A percentile compares a stretch with the other conserved stretches of the same genome.
These are phyloP conservation scores for Calocybe gangraenosa DNA, from an alignment of 768 basidiomycete species.

Conservation along the genomic window DNA sequence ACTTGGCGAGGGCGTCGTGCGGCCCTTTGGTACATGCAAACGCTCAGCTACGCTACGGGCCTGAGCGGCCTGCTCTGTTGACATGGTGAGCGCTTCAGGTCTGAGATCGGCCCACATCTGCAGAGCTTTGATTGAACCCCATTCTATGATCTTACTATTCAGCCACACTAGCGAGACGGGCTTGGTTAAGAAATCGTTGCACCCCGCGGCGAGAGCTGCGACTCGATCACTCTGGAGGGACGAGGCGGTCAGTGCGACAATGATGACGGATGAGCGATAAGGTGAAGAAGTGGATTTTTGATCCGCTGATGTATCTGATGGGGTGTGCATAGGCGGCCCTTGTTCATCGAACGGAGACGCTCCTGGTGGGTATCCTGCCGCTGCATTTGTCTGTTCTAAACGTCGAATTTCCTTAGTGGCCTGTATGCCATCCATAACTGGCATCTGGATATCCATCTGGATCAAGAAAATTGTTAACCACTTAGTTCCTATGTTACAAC, in stretches of 20 bases:
- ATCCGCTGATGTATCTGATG: conserved; percentile 41
- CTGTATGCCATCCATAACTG: conserved; percentile 96
- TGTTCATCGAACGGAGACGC: conserved; percentile 58
- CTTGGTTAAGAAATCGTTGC: conserved; percentile 98
- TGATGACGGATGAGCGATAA: conserved; percentile 92
- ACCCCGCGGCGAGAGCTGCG: conserved; percentile 95
- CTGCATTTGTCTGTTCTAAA: conserved; percentile 65
- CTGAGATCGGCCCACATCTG: conserved; percentile 89
- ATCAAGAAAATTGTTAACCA: neutral
- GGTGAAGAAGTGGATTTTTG: conserved; percentile 49
- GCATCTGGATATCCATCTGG: conserved; percentile 99
- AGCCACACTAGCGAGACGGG: conserved; percentile 95
- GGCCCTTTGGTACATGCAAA: conserved; percentile 37
- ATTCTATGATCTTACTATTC: conserved; percentile 97
- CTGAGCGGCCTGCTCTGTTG: conserved; percentile 35
- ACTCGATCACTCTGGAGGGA: conserved; percentile 94
- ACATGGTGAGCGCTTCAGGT: conserved; percentile 44
- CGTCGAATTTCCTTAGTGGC: conserved; percentile 95
- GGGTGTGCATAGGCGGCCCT: conserved; percentile 32
- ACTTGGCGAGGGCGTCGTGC: conserved; percentile 27
- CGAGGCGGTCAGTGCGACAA: conserved; percentile 97
- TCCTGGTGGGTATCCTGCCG: conserved; percentile 63
- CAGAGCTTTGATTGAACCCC: conserved; percentile 95
- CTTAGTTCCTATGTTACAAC: conserved; percentile 4
- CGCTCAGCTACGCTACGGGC: conserved; percentile 43